Evolutionary conservation across 2,329 filamentous ascomycete species (phyloP), one percentile per base, ranked within the genome.

Genomic region (Monosporascus sp.): DNA sequence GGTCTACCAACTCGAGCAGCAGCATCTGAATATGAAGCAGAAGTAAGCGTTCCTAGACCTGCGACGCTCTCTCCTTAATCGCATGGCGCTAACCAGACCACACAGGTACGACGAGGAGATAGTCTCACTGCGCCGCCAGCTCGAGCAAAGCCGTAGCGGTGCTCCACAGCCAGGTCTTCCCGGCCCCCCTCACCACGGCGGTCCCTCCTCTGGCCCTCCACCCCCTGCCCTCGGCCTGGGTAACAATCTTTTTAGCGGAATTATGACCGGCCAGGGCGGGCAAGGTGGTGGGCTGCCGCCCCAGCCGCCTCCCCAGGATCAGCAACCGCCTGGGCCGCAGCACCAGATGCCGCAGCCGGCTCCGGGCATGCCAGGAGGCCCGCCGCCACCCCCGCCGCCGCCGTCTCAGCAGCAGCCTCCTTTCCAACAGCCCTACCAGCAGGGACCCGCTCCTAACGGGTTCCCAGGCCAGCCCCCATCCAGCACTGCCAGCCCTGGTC

Each of bases 101-200:
- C 51, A 38, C 64, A 97, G 93, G 68, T 97, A 97, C 68, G 94
- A 99, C 68, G 90, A 96, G 60, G 91, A 97, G 67, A 88, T 97
- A 56, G 78, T 81, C 59, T 82, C 88, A 65, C 82, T 99, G 62
- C 89, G 90, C 68, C 89, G 91, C 66, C 93, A 97, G 72, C 84
- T 99, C 49, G 92, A 83, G 52, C 82, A 85, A 59, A 84, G 87
- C 57, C 86, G 90, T 57, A 83, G 83, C 61, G 80, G 80, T 49
- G 78, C 74, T 36, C 77, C 79, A 53, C 78, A 80, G 60, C 73
- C 77, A 53, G 74, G 73, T 56, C 84, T 90, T 65, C 81, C 81
- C 57, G 87, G 84, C 17, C 85, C 85, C 41, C 82, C 86, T 55
- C 86, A 88, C 65, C 89, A 94, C 59, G 83, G 83, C 54, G 90